Evolutionary conservation across 768 basidiomycete genomes (phyloP).

Genomic region (Tricholoma terreum): DNA sequence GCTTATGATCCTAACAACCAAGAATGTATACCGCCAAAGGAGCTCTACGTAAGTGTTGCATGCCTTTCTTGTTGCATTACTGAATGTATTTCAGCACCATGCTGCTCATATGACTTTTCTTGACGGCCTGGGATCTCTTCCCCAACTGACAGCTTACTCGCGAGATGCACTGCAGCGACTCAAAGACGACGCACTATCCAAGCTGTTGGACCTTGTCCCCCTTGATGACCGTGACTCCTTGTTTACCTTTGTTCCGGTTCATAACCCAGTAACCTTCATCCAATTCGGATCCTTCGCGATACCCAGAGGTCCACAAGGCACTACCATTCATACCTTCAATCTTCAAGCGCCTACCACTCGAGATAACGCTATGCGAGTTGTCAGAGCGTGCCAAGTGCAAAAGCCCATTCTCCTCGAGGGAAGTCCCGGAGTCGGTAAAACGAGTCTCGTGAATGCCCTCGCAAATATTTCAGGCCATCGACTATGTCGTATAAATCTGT

Average conservation of each 20-base stretch:
- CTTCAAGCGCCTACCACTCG: conserved; percentile 86
- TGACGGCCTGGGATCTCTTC: conserved; percentile 81
- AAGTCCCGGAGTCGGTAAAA: conserved; percentile 98
- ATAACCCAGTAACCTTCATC: conserved; percentile 36
- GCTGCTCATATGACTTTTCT: conserved; percentile 91
- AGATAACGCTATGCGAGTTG: conserved; percentile 83
- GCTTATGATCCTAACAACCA: conserved; percentile 33
- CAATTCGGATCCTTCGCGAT: conserved; percentile 77
- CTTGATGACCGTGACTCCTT: conserved; percentile 28
- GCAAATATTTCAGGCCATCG: conserved; percentile 75
- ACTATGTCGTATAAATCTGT: conserved; percentile 92
- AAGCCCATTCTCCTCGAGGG: conserved; percentile 97
- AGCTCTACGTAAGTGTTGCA: conserved; percentile 63
- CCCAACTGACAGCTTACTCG: conserved; percentile 68
- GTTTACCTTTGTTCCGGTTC: conserved; percentile 20
- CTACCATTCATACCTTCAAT: conserved; percentile 55
- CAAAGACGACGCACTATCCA: conserved; percentile 51
- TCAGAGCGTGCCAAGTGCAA: conserved; percentile 82
- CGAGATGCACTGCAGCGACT: conserved; percentile 55
- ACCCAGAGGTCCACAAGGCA: conserved; percentile 47
- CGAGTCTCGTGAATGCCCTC: conserved; percentile 85
- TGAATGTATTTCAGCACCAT: conserved; percentile 62
- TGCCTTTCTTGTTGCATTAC: not conserved
- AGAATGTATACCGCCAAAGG: conserved; percentile 36
- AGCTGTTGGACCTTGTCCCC: conserved; percentile 58